phyloP scores from a whole-genome alignment of 139 green algal species.

The Picochlorum sp. region DNA sequence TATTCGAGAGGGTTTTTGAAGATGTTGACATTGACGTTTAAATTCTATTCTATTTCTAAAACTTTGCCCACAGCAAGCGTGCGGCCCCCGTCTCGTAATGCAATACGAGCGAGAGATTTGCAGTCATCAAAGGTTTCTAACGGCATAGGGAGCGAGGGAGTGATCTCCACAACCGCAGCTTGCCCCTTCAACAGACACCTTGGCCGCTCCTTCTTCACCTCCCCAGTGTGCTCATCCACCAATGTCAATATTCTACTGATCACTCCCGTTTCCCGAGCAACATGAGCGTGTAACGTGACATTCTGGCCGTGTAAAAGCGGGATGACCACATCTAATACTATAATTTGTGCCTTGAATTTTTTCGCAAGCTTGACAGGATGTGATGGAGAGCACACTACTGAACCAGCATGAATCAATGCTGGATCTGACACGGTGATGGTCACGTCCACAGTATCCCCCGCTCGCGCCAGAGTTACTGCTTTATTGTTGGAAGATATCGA shows the following conservation, averaged over 20 bases:
- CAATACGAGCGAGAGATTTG: conserved; percentile 70
- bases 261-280: conserved; percentile 54
- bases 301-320: conserved; percentile 67
- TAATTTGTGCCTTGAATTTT: conserved; percentile 52
- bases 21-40: not conserved
- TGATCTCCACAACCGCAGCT: conserved; percentile 72
- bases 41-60: conserved; percentile 28
- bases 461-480: conserved; percentile 40
- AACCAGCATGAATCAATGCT: conserved; percentile 8
- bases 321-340: conserved; percentile 70
- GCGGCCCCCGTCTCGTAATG: conserved; percentile 65
- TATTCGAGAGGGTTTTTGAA: not conserved
- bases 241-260: conserved; percentile 56
- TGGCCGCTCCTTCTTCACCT: conserved; percentile 47
- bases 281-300: conserved; percentile 61
- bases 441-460: conserved; percentile 75
- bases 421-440: conserved; percentile 51
- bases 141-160: conserved; percentile 40
- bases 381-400: conserved; percentile 56
- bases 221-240: conserved; percentile 65
- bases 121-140: conserved; percentile 70
- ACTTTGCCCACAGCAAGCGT: conserved; percentile 88
- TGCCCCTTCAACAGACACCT: conserved; percentile 62
- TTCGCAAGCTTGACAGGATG: conserved; percentile 60
- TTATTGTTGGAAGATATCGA: conserved; percentile 27